These are phyloP conservation scores for Fusarium chlamydosporum DNA, from an alignment of 2,329 filamentous ascomycete genomes.

Conservation along the genomic window DNA sequence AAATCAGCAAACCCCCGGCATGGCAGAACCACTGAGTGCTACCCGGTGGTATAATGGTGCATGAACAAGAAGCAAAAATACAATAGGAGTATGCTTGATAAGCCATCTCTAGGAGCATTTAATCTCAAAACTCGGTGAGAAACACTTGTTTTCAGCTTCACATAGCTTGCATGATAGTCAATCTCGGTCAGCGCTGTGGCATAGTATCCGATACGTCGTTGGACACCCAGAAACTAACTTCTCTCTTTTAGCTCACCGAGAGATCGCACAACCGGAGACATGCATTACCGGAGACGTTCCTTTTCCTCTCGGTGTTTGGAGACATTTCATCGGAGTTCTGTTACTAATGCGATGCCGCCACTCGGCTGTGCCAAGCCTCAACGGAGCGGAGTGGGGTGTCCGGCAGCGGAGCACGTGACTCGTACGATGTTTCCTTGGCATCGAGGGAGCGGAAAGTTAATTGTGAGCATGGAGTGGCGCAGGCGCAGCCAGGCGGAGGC, in stretches of 20 bases:
- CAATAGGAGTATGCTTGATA: too few relatives aligned
- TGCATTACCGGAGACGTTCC: background rate
- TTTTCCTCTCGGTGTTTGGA: conserved; percentile 20
- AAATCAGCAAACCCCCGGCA: too few relatives aligned
- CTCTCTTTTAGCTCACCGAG: conserved; percentile 8
- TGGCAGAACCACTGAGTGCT: too few relatives aligned
- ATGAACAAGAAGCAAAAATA: background rate
- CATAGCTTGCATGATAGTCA: conserved; percentile 7
- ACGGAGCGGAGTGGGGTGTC: conserved; percentile 37
- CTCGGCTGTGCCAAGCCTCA: conserved; percentile 25
- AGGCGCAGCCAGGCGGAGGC: conserved; percentile 10
- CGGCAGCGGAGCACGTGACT: conserved; percentile 49
- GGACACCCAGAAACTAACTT: background rate
- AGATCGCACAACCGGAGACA: conserved; percentile 6
- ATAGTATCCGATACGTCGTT: background rate
- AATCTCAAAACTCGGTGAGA: background rate
- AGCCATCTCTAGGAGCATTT: background rate
- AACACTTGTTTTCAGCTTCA: background rate
- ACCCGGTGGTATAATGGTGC: background rate
- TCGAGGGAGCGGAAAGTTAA: conserved; percentile 19
- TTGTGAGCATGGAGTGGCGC: conserved; percentile 13
- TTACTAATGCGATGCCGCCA: conserved; percentile 23
- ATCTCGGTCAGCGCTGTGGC: conserved; percentile 1
- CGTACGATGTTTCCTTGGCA: conserved; percentile 33
- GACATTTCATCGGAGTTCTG: conserved; percentile 16